These are phyloP conservation scores for Suillus placidus DNA, from an alignment of 768 basidiomycete genomes.

Conservation along the genomic window DNA sequence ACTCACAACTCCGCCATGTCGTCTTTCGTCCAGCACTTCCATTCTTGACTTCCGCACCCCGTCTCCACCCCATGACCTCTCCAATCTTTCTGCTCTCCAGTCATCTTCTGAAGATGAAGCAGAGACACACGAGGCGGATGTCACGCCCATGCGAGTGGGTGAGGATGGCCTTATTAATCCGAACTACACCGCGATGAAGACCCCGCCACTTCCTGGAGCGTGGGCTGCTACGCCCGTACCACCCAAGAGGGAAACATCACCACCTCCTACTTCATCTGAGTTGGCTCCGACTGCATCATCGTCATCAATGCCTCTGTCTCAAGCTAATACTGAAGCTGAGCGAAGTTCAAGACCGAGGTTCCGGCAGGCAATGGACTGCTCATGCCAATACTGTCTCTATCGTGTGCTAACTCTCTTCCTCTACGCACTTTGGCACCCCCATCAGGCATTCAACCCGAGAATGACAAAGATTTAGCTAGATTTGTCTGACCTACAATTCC, in stretches of 20 bases:
- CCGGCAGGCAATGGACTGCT: conserved; percentile 27
- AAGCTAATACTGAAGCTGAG: conserved; percentile 16
- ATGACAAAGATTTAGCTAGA: too few relatives aligned
- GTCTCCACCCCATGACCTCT: conserved; percentile 61
- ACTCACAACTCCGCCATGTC: conserved; percentile 53
- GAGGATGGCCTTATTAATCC: conserved; percentile 19
- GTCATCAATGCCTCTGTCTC: conserved; percentile 28
- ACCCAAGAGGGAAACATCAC: conserved; percentile 23
- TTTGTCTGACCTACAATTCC: too few relatives aligned
- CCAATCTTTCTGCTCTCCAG: conserved; percentile 69
- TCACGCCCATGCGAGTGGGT: conserved; percentile 24
- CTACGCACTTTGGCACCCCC: conserved; percentile 67
- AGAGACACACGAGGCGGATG: conserved; percentile 31
- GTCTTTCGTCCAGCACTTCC: conserved; percentile 41
- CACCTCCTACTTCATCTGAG: conserved; percentile 21
- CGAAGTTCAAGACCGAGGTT: conserved; percentile 19
- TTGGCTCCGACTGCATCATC: conserved; percentile 25
- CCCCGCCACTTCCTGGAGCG: conserved; percentile 49
- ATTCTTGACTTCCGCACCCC: conserved; percentile 60
- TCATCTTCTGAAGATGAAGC: conserved; percentile 54
- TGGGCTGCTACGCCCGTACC: conserved; percentile 46
- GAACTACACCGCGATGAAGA: conserved; percentile 42
- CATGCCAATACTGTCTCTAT: conserved; percentile 53
- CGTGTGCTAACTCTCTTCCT: conserved; percentile 49
- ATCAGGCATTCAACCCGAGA: too few relatives aligned